Evolutionary conservation across 306 rosid species (phyloP).

Genomic region (Castanopsis chinensis): DNA sequence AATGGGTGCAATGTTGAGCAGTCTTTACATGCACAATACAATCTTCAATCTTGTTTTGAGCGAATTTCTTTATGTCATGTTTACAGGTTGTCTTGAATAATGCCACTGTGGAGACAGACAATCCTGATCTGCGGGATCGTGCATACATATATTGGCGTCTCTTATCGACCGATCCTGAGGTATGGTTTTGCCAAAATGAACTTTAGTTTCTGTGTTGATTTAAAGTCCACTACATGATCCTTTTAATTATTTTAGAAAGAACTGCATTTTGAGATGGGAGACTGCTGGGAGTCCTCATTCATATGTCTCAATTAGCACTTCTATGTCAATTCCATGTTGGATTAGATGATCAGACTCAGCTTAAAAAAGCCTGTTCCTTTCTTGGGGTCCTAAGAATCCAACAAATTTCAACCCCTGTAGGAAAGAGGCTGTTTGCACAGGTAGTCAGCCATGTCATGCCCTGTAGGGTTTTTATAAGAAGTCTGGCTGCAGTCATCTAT

Average conservation of each 20-base stretch:
- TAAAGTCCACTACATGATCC: background rate
- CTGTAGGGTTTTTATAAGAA: background rate
- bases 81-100: constrained; percentile 94
- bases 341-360: constrained; percentile 18
- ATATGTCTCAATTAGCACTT: background rate
- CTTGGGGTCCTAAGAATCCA: background rate
- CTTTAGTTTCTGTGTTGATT: constrained; percentile 2
- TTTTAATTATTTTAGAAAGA: constrained; percentile 10
- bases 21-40: background rate
- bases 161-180: constrained; percentile 98
- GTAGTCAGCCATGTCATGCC: constrained; percentile 5
- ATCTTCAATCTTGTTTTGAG: background rate
- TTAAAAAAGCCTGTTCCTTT: constrained; percentile 6
- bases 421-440: background rate
- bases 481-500: background rate
- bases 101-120: constrained; percentile 97
- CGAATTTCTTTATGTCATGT: constrained; percentile 20
- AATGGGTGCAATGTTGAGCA: background rate
- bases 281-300: background rate
- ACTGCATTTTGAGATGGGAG: background rate
- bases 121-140: constrained; percentile 98
- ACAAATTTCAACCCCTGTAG: background rate
- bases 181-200: constrained; percentile 29
- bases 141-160: constrained; percentile 99
- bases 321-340: background rate